phyloP scores from a whole-genome alignment of 2,329 filamentous ascomycete genomes.

The Phialocephala subalpina region DNA sequence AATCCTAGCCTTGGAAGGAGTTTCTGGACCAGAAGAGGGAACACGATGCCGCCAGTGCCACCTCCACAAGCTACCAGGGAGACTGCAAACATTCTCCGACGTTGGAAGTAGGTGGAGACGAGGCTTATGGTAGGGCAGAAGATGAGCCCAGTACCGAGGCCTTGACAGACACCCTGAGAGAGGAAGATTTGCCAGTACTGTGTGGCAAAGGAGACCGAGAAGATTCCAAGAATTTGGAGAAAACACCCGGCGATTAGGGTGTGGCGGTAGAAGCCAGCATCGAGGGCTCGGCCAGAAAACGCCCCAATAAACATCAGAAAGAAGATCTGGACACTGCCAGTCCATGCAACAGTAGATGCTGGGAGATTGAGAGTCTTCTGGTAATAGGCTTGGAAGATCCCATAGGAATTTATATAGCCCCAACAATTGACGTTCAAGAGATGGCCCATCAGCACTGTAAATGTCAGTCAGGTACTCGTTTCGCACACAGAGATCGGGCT shows the following conservation, averaged over 20 bases:
- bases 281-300: not conserved
- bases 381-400: slow-evolving; percentile 64
- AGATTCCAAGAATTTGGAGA: slow-evolving; percentile 55
- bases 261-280: slow-evolving; percentile 9
- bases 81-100: slow-evolving; percentile 43
- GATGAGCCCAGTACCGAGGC: slow-evolving; percentile 58
- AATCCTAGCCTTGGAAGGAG: slow-evolving; percentile 50
- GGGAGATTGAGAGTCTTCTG: slow-evolving; percentile 56
- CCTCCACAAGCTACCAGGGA: slow-evolving; percentile 44
- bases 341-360: slow-evolving; percentile 62
- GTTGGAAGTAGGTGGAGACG: slow-evolving; percentile 57
- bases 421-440: slow-evolving; percentile 9
- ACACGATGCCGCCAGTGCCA: slow-evolving; percentile 50
- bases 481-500: not conserved
- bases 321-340: slow-evolving; percentile 58
- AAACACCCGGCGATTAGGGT: slow-evolving; percentile 45
- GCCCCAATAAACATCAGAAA: slow-evolving; percentile 39
- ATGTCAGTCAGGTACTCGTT: not conserved
- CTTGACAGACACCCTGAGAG: slow-evolving; percentile 60
- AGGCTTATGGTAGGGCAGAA: slow-evolving; percentile 72
- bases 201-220: slow-evolving; percentile 44
- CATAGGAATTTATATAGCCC: slow-evolving; percentile 14
- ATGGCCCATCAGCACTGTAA: slow-evolving; percentile 9
- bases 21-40: slow-evolving; percentile 49
- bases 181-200: slow-evolving; percentile 61